Percentiles rank a stretch among this genome's conserved stretches.
These are phyloP conservation scores for Neofusicoccum parvum DNA, from an alignment of 2,329 filamentous ascomycete species.

Conservation along the genomic window DNA sequence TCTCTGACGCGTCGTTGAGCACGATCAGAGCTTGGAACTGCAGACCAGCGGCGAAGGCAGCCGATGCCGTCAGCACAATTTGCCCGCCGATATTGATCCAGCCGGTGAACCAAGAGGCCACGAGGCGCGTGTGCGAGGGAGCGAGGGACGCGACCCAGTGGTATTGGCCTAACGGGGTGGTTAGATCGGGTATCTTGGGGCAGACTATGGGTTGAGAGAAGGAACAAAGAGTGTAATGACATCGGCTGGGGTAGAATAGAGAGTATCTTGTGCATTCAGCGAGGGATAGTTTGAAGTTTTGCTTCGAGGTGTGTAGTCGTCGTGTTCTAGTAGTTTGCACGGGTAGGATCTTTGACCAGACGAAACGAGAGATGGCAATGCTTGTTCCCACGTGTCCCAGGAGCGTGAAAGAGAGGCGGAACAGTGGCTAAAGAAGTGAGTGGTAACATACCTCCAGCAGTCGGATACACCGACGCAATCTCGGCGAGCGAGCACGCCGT, in stretches of 20 bases:
- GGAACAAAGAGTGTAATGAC: no score
- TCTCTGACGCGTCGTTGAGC: slow-evolving; percentile 39
- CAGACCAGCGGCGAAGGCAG: slow-evolving; percentile 50
- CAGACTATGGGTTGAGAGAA: no score
- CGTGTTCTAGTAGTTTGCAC: no score
- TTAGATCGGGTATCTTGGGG: not conserved
- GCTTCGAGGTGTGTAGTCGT: no score
- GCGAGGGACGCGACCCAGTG: slow-evolving; percentile 50
- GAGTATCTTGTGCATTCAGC: no score
- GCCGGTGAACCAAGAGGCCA: slow-evolving; percentile 42
- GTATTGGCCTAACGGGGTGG: slow-evolving; percentile 39
- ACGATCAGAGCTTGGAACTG: slow-evolving; percentile 49
- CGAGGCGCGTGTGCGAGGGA: slow-evolving; percentile 35
- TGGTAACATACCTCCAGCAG: slow-evolving; percentile 52
- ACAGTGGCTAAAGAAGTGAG: slow-evolving; percentile 58
- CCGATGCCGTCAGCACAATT: slow-evolving; percentile 50
- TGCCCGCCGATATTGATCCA: slow-evolving; percentile 53
- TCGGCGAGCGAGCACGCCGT: slow-evolving; percentile 70
- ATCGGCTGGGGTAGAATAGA: no score
- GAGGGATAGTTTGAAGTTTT: no score
- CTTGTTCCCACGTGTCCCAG: no score
- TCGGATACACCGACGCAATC: slow-evolving; percentile 74
- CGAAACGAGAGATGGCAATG: no score
- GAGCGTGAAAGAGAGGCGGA: no score
- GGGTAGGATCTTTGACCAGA: no score